Base-by-base conservation (phyloP, 2,329 filamentous ascomycete species). In the Phialocephala sp. region DNA sequence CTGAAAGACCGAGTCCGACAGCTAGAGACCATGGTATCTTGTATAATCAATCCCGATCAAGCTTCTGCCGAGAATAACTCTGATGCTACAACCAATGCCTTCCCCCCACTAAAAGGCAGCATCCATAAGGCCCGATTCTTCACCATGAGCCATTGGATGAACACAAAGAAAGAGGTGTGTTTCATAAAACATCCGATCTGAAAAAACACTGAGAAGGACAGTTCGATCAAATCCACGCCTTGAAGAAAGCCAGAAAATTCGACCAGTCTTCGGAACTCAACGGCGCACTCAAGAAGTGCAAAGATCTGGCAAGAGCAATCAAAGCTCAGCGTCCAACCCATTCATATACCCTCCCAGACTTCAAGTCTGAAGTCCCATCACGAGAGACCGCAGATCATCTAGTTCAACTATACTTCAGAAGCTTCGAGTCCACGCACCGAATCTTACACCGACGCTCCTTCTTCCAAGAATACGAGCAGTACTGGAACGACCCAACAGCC, bases 391-490 rank as follows among this genome's bases (percentile, higher is more conserved):
- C 77, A 8, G 80, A 84, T 61, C 62, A 72, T n/a, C 72, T 80
- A 27, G 73, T 80, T 8, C 68, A 76, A 2, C 62, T 77, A 0
- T 84, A 84, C 71, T 76, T 83, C 37, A 75, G 77, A 15, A 79
- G 76, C 0, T 80, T 77, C 64, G 82, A 81, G 47, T 77, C 73
- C 2, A 76, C 78, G 0, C 81, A 82, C 63, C 77, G 80, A 27
- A 77, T 84, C 57, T 66, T 84, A 5, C 82, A 84, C 65, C 72
- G 77, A 20, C 80, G 81, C 3, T 78, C 78, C 0, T 84, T 84
- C 66, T 76, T 77, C 71, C 74, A 75, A 60, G 79, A 82, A 41
- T 84, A 82, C 64, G 65, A 71, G 6, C 68, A 68, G 0, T 80
- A 82, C 68, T 83, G 80, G 80, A 66, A 75, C 6, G 65, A 76